These are phyloP conservation scores for Diaporthe nobilis DNA, from an alignment of 2,329 filamentous ascomycete species.

Conservation along the genomic window DNA sequence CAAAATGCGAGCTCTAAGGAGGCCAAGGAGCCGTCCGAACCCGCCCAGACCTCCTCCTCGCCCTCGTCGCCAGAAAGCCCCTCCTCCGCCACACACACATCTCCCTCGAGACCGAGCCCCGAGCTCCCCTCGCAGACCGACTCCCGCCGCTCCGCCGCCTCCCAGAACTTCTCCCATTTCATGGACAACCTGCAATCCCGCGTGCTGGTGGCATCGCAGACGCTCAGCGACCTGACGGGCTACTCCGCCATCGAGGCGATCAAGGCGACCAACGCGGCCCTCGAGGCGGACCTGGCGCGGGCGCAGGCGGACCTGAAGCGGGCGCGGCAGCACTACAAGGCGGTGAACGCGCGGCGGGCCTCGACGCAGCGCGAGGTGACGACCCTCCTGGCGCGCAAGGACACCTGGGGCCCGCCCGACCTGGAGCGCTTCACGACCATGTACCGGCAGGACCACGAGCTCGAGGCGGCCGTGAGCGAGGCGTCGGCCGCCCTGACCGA, in stretches of 20 bases:
- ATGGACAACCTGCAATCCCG: constrained; percentile 94
- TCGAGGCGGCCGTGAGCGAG: constrained; percentile 85
- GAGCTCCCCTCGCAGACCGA: constrained; percentile 64
- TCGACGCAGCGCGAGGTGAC: constrained; percentile 96
- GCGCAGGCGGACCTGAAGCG: constrained; percentile 77
- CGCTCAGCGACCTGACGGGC: constrained; percentile 93
- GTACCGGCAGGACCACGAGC: constrained; percentile 92
- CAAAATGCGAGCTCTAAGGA: constrained; percentile 11
- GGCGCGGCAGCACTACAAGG: constrained; percentile 83
- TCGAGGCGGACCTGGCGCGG: constrained; percentile 70
- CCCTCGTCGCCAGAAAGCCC: constrained; percentile 35
- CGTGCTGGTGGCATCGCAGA: constrained; percentile 86
- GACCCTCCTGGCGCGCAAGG: constrained; percentile 91
- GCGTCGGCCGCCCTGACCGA: constrained; percentile 80
- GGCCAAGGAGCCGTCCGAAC: constrained; percentile 1
- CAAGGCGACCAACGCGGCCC: constrained; percentile 81
- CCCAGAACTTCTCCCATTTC: constrained; percentile 72
- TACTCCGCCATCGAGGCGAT: constrained; percentile 92
- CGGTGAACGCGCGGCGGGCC: constrained; percentile 87
- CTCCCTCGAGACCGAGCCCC: constrained; percentile 37
- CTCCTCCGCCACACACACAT: constrained; percentile 16
- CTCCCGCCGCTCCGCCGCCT: constrained; percentile 58
- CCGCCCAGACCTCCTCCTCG: constrained; percentile 34
- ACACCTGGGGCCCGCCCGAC: constrained; percentile 88
- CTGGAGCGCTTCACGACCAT: constrained; percentile 94